Percentiles rank a stretch among this genome's conserved stretches.
Evolutionary conservation across 306 rosid genomes (phyloP).

Genomic region (Gastrolobium villosum): DNA sequence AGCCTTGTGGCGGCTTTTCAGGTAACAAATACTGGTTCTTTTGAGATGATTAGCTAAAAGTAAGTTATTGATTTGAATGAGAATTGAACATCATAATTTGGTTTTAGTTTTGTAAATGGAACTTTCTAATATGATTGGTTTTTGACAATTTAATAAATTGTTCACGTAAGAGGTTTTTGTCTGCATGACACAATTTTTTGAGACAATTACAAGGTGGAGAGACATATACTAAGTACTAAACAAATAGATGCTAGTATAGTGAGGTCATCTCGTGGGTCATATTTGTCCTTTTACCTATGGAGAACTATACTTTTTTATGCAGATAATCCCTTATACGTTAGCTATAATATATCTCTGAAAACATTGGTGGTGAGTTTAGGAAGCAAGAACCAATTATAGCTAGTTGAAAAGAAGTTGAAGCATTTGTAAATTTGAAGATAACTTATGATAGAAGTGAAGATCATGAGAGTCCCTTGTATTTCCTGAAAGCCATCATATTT

Average conservation of each 20-base stretch:
- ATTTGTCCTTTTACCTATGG: constrained; percentile 32
- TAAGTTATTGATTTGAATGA: constrained; percentile 38
- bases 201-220: constrained; percentile 33
- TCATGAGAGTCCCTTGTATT: constrained; percentile 34
- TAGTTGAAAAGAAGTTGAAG: constrained; percentile 29
- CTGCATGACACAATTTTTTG: constrained; percentile 31
- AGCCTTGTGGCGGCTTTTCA: constrained; percentile 96
- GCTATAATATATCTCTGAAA: constrained; percentile 32
- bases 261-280: constrained; percentile 27
- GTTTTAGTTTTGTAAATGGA: constrained; percentile 20
- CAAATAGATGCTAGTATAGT: constrained; percentile 30
- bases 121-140: constrained; percentile 6
- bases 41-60: constrained; percentile 39
- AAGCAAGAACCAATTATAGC: constrained; percentile 32
- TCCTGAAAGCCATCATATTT: constrained; percentile 33
- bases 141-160: constrained; percentile 35
- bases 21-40: constrained; percentile 57
- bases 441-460: constrained; percentile 25
- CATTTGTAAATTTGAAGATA: constrained; percentile 30
- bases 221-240: constrained; percentile 33
- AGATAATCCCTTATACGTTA: not conserved
- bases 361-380: constrained; percentile 20
- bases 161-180: constrained; percentile 22
- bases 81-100: constrained; percentile 29
- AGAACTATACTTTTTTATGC: constrained; percentile 26